Base-by-base conservation (phyloP, 306 rosid genomes). In the Sphenostylis stenocarpa region DNA sequence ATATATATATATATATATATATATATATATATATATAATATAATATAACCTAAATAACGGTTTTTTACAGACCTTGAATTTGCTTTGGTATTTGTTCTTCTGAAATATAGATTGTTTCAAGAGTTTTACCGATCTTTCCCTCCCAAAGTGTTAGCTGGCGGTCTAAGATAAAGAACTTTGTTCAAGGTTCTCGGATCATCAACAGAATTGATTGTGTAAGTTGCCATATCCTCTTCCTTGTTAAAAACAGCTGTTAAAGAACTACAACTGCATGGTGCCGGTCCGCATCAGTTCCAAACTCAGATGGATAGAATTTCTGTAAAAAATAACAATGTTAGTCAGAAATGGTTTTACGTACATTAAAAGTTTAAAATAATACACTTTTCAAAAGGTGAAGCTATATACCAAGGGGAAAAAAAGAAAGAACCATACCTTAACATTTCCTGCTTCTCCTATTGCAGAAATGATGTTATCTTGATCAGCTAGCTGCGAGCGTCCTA, bases 371-470 rank as follows among this genome's bases (percentile, higher is more conserved):
- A n/a, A n/a, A n/a, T n/a, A n/a, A n/a, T n/a, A n/a, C n/a, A n/a
- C n/a, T n/a, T n/a, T n/a, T n/a, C n/a, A n/a, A n/a, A n/a, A n/a
- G n/a, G n/a, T n/a, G n/a, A n/a, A n/a, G n/a, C 28, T 3, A 49
- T 5, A 15, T 14, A 47, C 20, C 7, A 16, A 15, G 16, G 49
- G 17, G n/a, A 1, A 47, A 47, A 4, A 63, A 38, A 41, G n/a
- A 43, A 44, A 44, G 49, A 56, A 20, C 0, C 43, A 15, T 67
- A 89, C 98, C 97, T 93, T 91, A 19, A 91, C 82, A 67, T 89
- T 86, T 21, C 97, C 95, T 51, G 97, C 93, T 69, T 86, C 91
- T 70, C 86, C 86, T 34, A 93, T 91, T 67, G 98, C 98, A 29
- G 90, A 80, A 65, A 93, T 76, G 83, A 93, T 89, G 80, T 84